These are phyloP conservation scores for Myxozyma mucilagina DNA, from an alignment of 805 yeast genomes.

Conservation along the genomic window DNA sequence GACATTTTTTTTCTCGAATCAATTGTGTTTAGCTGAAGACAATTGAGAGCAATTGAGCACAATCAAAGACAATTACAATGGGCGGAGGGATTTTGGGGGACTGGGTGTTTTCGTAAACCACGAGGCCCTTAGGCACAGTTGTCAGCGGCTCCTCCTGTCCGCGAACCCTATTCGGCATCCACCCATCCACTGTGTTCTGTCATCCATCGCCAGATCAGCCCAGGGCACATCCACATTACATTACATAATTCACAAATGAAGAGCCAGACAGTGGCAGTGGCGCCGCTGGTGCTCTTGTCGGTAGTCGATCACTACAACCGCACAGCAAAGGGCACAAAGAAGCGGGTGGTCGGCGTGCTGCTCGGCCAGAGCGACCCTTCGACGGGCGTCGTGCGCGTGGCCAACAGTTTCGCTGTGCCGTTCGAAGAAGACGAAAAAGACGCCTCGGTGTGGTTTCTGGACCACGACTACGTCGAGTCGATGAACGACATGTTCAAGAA, in stretches of 20 bases:
- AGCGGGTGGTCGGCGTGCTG: conserved; percentile 91
- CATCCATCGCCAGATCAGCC: neutral
- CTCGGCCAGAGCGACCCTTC: conserved; percentile 70
- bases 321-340: conserved; percentile 68
- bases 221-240: neutral
- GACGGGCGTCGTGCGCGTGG: conserved; percentile 66
- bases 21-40: too few relatives aligned
- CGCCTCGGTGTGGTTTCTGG: conserved; percentile 92
- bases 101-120: too few relatives aligned
- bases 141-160: too few relatives aligned
- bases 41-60: too few relatives aligned
- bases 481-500: conserved; percentile 98
- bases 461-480: conserved; percentile 91
- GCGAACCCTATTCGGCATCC: too few relatives aligned
- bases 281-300: conserved; percentile 90
- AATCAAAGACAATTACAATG: too few relatives aligned
- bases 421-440: conserved; percentile 95
- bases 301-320: conserved; percentile 95
- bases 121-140: too few relatives aligned
- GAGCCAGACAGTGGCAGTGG: conserved; percentile 67
- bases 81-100: too few relatives aligned
- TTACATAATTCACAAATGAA: too few relatives aligned
- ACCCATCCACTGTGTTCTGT: neutral
- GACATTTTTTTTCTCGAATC: too few relatives aligned
- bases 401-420: conserved; percentile 93